These are phyloP conservation scores for Arabidopsis suecica DNA, from an alignment of 345 rosid genomes.

Conservation along the genomic window DNA sequence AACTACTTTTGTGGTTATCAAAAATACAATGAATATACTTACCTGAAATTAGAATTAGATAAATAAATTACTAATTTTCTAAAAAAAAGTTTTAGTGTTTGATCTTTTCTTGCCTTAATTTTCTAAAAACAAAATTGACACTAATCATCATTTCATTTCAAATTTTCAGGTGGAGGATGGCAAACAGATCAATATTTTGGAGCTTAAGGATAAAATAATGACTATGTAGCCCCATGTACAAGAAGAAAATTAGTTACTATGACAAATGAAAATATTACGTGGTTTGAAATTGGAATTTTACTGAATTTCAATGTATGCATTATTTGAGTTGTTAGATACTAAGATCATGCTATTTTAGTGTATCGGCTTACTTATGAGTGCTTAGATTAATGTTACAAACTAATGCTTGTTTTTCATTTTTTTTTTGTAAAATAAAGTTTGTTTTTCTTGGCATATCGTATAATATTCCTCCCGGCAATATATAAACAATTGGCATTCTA, in stretches of 20 bases:
- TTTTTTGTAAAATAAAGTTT: background rate
- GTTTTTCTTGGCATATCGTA: background rate
- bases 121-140: background rate
- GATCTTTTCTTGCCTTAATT: background rate
- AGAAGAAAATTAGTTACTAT: background rate
- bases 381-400: background rate
- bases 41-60: background rate
- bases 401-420: background rate
- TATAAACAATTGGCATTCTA: background rate
- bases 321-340: background rate
- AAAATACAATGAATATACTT: background rate
- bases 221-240: conserved; percentile 7
- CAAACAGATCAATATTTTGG: conserved; percentile 15
- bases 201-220: conserved; percentile 37
- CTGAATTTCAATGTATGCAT: background rate
- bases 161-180: conserved; percentile 34
- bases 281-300: background rate
- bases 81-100: background rate
- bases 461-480: background rate
- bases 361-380: background rate
- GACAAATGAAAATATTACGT: background rate
- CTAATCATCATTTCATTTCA: background rate
- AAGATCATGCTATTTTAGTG: background rate
- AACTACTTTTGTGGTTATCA: background rate
- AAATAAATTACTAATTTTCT: background rate